Conservation (phyloP, 257 asterid genomes). For the Fraxinus anomala region DNA sequence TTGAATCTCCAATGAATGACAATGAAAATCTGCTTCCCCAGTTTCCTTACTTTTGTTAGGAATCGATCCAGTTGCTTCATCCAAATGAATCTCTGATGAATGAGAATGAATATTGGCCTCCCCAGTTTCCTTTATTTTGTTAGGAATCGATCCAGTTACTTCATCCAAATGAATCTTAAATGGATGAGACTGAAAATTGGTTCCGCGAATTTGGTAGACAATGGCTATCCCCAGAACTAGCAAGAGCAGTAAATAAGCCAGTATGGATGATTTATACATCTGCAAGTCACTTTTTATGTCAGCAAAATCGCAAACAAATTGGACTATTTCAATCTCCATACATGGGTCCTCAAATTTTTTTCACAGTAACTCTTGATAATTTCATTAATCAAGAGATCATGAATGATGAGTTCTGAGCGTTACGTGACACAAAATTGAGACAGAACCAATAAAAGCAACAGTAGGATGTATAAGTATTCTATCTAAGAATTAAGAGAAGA, state of each 20-base stretch:
- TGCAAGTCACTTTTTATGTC: constrained; percentile 16
- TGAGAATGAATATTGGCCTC: not conserved
- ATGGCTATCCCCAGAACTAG: constrained; percentile 23
- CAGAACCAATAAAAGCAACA: not conserved
- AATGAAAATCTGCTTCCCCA: not conserved
- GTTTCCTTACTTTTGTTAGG: not conserved
- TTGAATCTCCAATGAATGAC: not conserved
- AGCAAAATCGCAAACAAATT: not conserved
- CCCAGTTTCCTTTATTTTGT: not conserved
- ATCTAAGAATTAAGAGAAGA: not conserved
- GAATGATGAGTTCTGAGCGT: not conserved
- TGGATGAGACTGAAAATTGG: not conserved
- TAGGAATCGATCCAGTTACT: not conserved
- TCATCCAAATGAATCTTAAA: not conserved
- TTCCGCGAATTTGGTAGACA: not conserved
- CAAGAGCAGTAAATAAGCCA: constrained; percentile 20
- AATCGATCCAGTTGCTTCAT: not conserved
- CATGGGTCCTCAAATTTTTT: constrained; percentile 12
- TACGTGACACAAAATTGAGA: not conserved
- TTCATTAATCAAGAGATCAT: not conserved
- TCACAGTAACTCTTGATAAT: not conserved
- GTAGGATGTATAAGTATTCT: not conserved
- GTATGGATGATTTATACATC: not conserved
- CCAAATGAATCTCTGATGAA: not conserved
- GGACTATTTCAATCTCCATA: not conserved